Percentiles rank a stretch among this genome's conserved stretches.
phyloP scores from a whole-genome alignment of 1,284 basidiomycete genomes.

The Leccinum variabile region DNA sequence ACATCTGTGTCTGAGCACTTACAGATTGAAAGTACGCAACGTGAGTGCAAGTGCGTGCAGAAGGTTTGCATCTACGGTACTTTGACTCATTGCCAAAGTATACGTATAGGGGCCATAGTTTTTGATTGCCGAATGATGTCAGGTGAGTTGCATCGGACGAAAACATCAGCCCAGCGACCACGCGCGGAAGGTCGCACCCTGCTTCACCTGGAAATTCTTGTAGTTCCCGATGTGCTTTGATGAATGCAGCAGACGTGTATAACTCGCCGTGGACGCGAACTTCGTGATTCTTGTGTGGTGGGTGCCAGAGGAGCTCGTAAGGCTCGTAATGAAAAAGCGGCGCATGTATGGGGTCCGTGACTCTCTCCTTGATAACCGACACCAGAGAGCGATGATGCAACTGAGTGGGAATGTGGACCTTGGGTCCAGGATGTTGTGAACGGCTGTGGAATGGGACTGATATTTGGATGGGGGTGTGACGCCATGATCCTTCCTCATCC shows the following conservation, averaged over 20 bases:
- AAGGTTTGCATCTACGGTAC: not conserved
- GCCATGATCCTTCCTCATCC: not conserved
- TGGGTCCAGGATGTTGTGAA: not conserved
- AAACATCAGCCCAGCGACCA: not conserved
- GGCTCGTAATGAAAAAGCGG: not conserved
- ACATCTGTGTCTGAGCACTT: not conserved
- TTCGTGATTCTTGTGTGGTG: not conserved
- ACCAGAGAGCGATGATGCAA: not conserved
- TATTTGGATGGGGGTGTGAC: not conserved
- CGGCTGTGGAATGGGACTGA: not conserved
- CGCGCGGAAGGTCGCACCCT: not conserved
- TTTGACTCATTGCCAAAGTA: not conserved
- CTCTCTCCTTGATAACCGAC: not conserved
- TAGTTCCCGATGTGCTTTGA: not conserved
- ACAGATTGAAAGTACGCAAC: not conserved
- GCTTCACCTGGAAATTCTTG: not conserved
- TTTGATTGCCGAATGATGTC: not conserved
- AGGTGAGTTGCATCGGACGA: not conserved
- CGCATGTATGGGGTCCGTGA: not conserved
- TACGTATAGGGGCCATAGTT: not conserved
- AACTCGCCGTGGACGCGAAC: not conserved
- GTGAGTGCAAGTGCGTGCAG: not conserved
- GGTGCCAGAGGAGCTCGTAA: not conserved
- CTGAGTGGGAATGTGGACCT: not conserved
- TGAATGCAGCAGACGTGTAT: not conserved